Evolutionary conservation across 176 grass and related monocot genomes (phyloP).

Genomic region (Oryza glumipatula): DNA sequence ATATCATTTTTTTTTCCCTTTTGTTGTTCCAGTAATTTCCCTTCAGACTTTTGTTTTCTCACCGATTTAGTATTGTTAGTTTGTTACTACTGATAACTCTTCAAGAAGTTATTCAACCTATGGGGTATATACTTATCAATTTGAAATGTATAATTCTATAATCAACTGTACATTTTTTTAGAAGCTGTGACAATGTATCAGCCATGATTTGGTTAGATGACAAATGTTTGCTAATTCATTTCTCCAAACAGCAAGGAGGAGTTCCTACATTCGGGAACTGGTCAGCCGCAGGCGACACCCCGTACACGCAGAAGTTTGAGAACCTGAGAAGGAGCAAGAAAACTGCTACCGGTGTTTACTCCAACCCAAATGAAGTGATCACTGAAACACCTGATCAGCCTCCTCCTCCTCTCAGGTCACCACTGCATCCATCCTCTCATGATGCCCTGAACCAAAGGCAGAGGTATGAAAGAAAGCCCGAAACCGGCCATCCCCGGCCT

Average conservation of each 20-base stretch:
- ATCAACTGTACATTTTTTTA: not conserved
- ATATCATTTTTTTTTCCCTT: not conserved
- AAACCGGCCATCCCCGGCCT: not conserved
- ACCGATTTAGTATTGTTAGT: not conserved
- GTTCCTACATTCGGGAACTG: conserved; percentile 41
- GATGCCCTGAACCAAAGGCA: conserved; percentile 22
- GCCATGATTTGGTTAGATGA: not conserved
- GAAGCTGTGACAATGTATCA: not conserved
- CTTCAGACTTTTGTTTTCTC: not conserved
- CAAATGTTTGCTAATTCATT: not conserved
- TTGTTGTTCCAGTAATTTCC: not conserved
- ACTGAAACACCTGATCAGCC: not conserved
- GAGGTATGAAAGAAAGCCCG: conserved; percentile 14
- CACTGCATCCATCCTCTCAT: conserved; percentile 12
- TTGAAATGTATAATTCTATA: not conserved
- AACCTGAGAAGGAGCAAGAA: conserved; percentile 8
- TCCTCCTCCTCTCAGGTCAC: conserved; percentile 8
- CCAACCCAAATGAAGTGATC: not conserved
- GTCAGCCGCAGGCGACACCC: not conserved
- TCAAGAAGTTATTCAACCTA: not conserved
- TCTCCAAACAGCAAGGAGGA: conserved; percentile 30
- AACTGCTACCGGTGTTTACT: not conserved
- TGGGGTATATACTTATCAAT: not conserved
- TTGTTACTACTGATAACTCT: not conserved
- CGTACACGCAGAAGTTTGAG: conserved; percentile 43